Evolutionary conservation across 2,329 filamentous ascomycete genomes (phyloP).

Genomic region (Cladosporium sp.): DNA sequence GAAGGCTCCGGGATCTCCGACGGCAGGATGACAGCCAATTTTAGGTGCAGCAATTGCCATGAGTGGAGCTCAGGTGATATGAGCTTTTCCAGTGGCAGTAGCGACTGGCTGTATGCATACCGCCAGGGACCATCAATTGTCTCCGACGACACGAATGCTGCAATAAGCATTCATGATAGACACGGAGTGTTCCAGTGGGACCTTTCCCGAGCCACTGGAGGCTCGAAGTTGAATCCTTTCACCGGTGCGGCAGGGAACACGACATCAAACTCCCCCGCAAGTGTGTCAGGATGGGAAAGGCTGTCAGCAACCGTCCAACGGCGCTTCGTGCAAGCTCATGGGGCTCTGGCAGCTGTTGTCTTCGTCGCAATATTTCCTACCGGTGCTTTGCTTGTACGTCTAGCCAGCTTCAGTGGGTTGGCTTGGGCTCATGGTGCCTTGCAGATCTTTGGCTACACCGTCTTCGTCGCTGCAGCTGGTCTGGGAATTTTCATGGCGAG

Average conservation of each 20-base stretch:
- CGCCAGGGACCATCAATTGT: slow-evolving; percentile 42
- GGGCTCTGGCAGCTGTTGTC: slow-evolving; percentile 37
- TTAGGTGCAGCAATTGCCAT: slow-evolving; percentile 49
- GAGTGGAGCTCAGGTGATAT: slow-evolving; percentile 48
- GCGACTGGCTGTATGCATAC: slow-evolving; percentile 47
- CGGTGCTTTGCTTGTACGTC: slow-evolving; percentile 39
- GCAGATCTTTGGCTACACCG: slow-evolving; percentile 43
- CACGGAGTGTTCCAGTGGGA: slow-evolving; percentile 39
- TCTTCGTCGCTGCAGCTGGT: slow-evolving; percentile 45
- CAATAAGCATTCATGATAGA: slow-evolving; percentile 41
- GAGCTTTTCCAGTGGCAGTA: slow-evolving; percentile 37
- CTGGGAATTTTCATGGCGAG: slow-evolving; percentile 46
- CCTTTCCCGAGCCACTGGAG: slow-evolving; percentile 45
- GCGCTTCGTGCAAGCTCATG: slow-evolving; percentile 30
- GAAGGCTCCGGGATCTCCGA: slow-evolving; percentile 48
- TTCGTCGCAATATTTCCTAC: slow-evolving; percentile 41
- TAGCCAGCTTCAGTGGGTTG: slow-evolving; percentile 37
- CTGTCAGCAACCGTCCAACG: slow-evolving; percentile 2
- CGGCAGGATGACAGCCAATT: slow-evolving; percentile 50
- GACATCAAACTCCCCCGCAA: neutral
- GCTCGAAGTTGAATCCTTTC: slow-evolving; percentile 40
- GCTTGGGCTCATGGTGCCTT: slow-evolving; percentile 40
- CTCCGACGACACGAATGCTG: slow-evolving; percentile 38
- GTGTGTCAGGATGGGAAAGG: slow-evolving; percentile 2
- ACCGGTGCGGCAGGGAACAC: slow-evolving; percentile 19